Evolutionary conservation across 1,139 yeast genomes (phyloP), one percentile per base, ranked within the genome.

Genomic region (Blastobotrys ciferrii): DNA sequence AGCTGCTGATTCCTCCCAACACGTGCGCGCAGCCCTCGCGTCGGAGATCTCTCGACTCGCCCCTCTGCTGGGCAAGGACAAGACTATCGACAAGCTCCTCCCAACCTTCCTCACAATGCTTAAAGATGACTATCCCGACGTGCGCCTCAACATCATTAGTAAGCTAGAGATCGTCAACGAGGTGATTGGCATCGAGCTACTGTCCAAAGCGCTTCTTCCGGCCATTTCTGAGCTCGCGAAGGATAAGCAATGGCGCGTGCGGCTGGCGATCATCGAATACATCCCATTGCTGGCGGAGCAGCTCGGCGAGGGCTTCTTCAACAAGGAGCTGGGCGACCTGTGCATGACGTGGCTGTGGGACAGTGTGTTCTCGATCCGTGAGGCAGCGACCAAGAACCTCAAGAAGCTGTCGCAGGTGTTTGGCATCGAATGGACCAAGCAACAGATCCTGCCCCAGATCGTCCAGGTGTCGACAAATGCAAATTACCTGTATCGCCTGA

Each of bases 321-420:
- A 92, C 67, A 85, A 87, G 63, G 96, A 92, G 62, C 75, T 94
- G 59, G 91, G 95, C 54, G 82, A 87, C 44, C 74, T 94, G 58
- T 94, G 97, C 64, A 80, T 94, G 81, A 86, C 92, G 18, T 94
- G 98, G 98, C 75, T 94, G 58, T 91, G 98, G 96, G 99, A 94
- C 70, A 87, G 94, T 13, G 98, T 94, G 37, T 92, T 81, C 69
- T 92, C 98, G 5, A 91, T 94, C 55, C 82, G 99, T 68, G 95
- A 89, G 60, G 98, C 98, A 12, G 98, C 98, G 1, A 96, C 94
- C 32, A 71, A 76, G 53, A 94, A 91, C 66, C 74, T 92, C 60
- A 82, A 80, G 58, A 84, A 85, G 60, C 75, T 94, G 60, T 83
- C 96, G 3, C 78, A 78, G 55, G 89, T 87, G 41, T 94, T 92